Evolutionary conservation across 768 basidiomycete genomes (phyloP).

Genomic region (Tylopilus vinaceipallidus): DNA sequence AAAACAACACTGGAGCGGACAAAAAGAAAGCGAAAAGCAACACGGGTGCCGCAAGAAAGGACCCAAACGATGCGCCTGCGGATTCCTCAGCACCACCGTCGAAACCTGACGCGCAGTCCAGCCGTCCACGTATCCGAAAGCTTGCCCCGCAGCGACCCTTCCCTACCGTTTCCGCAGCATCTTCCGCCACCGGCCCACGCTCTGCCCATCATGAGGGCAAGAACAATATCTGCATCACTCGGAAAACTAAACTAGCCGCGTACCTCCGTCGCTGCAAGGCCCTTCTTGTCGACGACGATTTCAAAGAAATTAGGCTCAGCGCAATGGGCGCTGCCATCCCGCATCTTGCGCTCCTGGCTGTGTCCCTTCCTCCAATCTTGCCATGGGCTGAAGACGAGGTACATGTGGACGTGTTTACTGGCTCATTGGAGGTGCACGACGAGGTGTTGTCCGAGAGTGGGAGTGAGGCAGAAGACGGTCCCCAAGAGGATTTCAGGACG

Average conservation of each 20-base stretch:
- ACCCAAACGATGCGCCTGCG: background rate
- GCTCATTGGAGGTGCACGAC: conserved; percentile 72
- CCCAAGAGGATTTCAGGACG: conserved; percentile 54
- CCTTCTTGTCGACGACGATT: conserved; percentile 72
- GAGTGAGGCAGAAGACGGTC: conserved; percentile 57
- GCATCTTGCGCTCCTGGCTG: conserved; percentile 64
- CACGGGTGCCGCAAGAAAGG: conserved; percentile 3
- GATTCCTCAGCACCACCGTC: conserved; percentile 1
- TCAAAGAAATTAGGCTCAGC: conserved; percentile 69
- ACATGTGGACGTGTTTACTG: conserved; percentile 59
- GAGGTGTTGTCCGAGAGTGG: conserved; percentile 52
- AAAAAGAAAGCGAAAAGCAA: conserved; percentile 19
- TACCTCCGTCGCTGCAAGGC: conserved; percentile 81
- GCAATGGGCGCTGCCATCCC: conserved; percentile 93
- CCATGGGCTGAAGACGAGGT: conserved; percentile 66
- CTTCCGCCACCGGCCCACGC: conserved; percentile 76
- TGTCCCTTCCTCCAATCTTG: conserved; percentile 70
- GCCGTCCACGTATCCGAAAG: conserved; percentile 49
- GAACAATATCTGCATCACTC: conserved; percentile 76
- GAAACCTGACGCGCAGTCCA: conserved; percentile 3
- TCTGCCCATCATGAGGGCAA: conserved; percentile 80
- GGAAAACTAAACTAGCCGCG: conserved; percentile 66
- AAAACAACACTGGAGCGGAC: conserved; percentile 1
- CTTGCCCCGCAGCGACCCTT: conserved; percentile 74
- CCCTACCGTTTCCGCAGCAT: conserved; percentile 71